A percentile compares a stretch with the other conserved stretches of the same genome.
Evolutionary conservation across 192 early-diverging fungal genomes (phyloP).

Genomic region (Coemansia sp.): DNA sequence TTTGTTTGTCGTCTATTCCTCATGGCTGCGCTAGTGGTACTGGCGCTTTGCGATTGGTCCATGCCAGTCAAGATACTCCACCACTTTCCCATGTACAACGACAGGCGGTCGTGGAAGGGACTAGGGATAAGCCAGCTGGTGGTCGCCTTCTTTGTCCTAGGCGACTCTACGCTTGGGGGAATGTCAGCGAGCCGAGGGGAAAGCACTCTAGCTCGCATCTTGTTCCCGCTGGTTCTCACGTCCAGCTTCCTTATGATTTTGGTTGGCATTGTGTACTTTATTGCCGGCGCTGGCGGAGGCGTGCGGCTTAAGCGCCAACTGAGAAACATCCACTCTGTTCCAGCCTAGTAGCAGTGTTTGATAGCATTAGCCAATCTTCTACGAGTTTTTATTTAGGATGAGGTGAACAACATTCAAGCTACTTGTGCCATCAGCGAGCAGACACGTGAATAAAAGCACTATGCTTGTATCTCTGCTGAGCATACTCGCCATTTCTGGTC

Average conservation of each 20-base stretch:
- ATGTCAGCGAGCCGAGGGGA: conserved; percentile 12
- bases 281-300: conserved; percentile 39
- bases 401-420: too few relatives aligned
- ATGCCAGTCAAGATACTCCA: conserved; percentile 11
- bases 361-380: too few relatives aligned
- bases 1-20: conserved; percentile 44
- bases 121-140: conserved; percentile 41
- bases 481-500: neutral
- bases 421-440: too few relatives aligned
- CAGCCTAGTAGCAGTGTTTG: neutral
- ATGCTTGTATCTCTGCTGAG: neutral
- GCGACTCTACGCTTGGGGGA: conserved; percentile 27
- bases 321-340: neutral
- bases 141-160: conserved; percentile 38
- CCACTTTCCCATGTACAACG: conserved; percentile 47
- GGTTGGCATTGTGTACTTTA: conserved; percentile 33
- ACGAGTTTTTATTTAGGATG: neutral
- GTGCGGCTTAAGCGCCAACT: conserved; percentile 16
- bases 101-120: conserved; percentile 28
- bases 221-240: conserved; percentile 34
- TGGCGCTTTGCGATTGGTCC: conserved; percentile 38
- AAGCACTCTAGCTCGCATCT: conserved; percentile 10
- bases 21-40: conserved; percentile 13
- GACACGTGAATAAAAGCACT: too few relatives aligned
- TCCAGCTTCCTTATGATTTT: conserved; percentile 26